phyloP scores from a whole-genome alignment of 192 early-diverging fungal species.

The Obelidium mucronatum region DNA sequence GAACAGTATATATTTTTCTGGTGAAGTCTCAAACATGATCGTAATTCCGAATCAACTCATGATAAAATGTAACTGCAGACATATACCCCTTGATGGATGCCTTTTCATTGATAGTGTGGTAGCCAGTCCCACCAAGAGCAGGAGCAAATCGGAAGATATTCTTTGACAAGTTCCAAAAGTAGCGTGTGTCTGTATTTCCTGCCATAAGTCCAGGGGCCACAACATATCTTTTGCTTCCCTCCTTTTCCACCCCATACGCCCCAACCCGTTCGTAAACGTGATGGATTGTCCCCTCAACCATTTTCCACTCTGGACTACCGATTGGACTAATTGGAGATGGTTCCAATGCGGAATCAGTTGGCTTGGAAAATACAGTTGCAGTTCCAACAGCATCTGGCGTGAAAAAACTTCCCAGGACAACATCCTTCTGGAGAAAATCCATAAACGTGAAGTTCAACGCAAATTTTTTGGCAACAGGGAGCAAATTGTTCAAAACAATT shows the following conservation, averaged over 20 bases:
- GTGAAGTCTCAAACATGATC: conserved; percentile 17
- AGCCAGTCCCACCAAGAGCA: conserved; percentile 12
- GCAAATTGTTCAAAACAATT: conserved; percentile 22
- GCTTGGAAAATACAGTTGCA: neutral
- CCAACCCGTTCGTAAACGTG: conserved; percentile 31
- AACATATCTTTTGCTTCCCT: conserved; percentile 9
- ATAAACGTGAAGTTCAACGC: conserved; percentile 21
- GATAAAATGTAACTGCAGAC: conserved; percentile 41
- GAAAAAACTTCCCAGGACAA: neutral
- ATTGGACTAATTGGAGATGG: conserved; percentile 40
- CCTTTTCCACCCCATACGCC: conserved; percentile 8
- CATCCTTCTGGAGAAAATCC: conserved; percentile 4
- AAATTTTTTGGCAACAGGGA: conserved; percentile 21
- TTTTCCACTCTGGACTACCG: conserved; percentile 32
- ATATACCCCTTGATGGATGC: conserved; percentile 32
- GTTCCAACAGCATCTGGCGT: conserved; percentile 4
- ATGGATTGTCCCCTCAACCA: conserved; percentile 47
- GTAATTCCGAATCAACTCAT: conserved; percentile 52
- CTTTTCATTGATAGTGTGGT: conserved; percentile 37
- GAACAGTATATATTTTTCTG: neutral
- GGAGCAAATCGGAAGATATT: conserved; percentile 46
- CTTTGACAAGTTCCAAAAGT: conserved; percentile 45
- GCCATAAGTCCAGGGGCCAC: conserved; percentile 48
- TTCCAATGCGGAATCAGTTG: conserved; percentile 39
- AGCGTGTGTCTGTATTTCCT: conserved; percentile 54